phyloP scores from a whole-genome alignment of 2,329 filamentous ascomycete species.

The Calonectria pauciramosa region DNA sequence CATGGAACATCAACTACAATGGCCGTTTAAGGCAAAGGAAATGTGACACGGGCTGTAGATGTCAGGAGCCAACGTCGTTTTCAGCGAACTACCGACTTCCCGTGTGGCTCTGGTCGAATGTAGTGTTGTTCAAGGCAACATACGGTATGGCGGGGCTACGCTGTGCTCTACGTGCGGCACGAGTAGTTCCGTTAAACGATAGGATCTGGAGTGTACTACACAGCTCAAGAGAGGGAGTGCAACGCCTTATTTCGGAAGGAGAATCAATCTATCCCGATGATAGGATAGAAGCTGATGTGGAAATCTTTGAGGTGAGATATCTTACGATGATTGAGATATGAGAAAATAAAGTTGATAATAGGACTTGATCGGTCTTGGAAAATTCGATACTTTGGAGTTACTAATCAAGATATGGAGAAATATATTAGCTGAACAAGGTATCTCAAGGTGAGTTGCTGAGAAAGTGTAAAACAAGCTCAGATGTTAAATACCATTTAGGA shows the following conservation, averaged over 20 bases:
- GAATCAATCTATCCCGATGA: not conserved
- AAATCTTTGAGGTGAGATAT: not conserved
- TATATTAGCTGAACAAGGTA: not conserved
- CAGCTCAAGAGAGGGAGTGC: not conserved
- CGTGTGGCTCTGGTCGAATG: not conserved
- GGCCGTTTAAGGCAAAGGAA: not conserved
- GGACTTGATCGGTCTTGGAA: rapidly evolving
- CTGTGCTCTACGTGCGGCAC: not conserved
- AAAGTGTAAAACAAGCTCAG: too few relatives aligned
- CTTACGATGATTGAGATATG: too few relatives aligned
- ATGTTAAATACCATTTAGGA: not conserved
- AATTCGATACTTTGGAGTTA: not conserved
- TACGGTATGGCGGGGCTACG: not conserved
- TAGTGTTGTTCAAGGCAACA: not conserved
- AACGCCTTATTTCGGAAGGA: not conserved
- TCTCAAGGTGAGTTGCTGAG: not conserved
- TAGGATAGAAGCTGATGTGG: not conserved
- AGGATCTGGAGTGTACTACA: rapidly evolving
- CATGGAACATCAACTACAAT: not conserved
- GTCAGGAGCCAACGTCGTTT: not conserved
- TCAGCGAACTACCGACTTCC: not conserved
- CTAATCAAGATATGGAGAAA: not conserved
- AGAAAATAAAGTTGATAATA: not conserved
- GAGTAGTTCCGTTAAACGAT: not conserved
- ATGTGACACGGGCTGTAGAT: not conserved